Conservation (phyloP, 208 protist species). For the Acanthamoeba divionensis region DNA sequence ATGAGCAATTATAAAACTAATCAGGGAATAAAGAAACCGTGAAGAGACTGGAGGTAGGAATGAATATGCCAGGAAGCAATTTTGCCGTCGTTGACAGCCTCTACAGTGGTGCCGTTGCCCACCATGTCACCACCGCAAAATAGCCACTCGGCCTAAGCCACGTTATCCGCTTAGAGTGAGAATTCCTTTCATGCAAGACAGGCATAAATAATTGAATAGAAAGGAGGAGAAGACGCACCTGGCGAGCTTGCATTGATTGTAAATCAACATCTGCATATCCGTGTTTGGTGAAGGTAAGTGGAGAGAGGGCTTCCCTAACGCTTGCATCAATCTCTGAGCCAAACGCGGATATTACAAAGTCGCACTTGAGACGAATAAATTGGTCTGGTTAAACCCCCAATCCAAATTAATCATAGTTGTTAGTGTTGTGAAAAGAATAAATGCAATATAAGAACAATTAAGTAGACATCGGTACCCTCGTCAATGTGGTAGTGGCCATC, state of each 20-base stretch:
- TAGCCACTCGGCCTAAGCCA: conserved; percentile 61
- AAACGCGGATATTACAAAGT: conserved; percentile 87
- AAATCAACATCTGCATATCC: conserved; percentile 75
- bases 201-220: neutral
- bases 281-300: conserved; percentile 72
- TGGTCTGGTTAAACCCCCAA: conserved; percentile 79
- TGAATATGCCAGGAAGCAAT: conserved; percentile 86
- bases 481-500: conserved; percentile 79
- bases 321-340: conserved; percentile 68
- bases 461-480: conserved; percentile 47
- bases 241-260: conserved; percentile 45
- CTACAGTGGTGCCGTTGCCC: conserved; percentile 81
- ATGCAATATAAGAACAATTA: neutral
- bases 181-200: neutral
- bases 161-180: too few relatives aligned
- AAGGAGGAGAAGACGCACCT: neutral
- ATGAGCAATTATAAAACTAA: neutral
- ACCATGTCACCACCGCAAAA: conserved; percentile 85
- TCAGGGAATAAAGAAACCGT: conserved; percentile 60
- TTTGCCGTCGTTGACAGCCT: conserved; percentile 90
- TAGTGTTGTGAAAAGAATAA: too few relatives aligned
- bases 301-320: conserved; percentile 57
- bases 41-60: conserved; percentile 77
- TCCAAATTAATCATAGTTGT: too few relatives aligned
- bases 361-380: conserved; percentile 81